Evolutionary conservation across 73 alveolate genomes (phyloP), one percentile per base, ranked within the genome.

Genomic region (Blepharisma stoltei): DNA sequence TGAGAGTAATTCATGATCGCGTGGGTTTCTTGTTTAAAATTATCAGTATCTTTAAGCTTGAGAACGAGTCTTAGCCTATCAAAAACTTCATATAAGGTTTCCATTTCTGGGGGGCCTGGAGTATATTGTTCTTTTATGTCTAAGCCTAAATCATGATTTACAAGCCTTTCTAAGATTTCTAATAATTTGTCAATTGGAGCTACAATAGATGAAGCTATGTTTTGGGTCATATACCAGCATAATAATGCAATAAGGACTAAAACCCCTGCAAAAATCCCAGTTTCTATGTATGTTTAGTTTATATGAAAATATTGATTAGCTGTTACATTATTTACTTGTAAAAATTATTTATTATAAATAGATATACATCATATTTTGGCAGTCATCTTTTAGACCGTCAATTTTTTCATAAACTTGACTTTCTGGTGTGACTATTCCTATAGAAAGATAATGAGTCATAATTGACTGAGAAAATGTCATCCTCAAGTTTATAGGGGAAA

Each of bases 1-100:
- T 60, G 73, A 25, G 73, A n/a, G 47, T 60, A 60, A 25, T 60
- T 60, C 73, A 60, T 60, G 46, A 60, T 18, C 2, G 73, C 73
- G 2, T 60, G 18, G 5, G 73, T 60, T 9, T n/a, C 18, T 8
- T 60, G 18, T 60, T 60, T n/a, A 25, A 60, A 60, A 9, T 14
- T 8, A 1, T 60, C 18, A 14, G 73, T 3, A 60, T 60, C 73
- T 60, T 60, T 38, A 25, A 60, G 23, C 18, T 38, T 14, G 4
- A 60, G 46, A 25, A 60, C 23, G 0, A 60, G 38, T 25, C 73
- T 14, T 9, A 60, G 47, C 23, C 73, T 60, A 25, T 60, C 73
- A 38, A 60, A 60, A 25, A 60, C 73, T 25, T 60, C 73, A 25
- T 60, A 60, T 9, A 60, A 25, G 5, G 14, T 38, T 14, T 8